Evolutionary conservation across 305 asterid species (phyloP), one percentile per base, ranked within the genome.

Genomic region (Caryopteris hybrid): DNA sequence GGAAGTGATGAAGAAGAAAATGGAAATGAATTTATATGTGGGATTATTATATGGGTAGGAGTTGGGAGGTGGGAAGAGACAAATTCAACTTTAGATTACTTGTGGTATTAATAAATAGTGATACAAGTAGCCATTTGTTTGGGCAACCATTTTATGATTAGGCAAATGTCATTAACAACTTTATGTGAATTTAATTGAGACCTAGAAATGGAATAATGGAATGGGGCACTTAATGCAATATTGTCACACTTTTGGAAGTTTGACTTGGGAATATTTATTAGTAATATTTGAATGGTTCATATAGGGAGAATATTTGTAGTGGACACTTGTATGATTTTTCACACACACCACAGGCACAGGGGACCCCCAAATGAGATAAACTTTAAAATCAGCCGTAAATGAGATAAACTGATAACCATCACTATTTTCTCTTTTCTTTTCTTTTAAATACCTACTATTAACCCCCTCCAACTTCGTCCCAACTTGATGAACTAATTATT

Each of bases 1-100:
- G 43, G 33, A 41, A 20, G 57, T 14, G 66, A 27, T 59, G 61
- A 50, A 34, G 25, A 59, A 38, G 27, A 17, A 31, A 33, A 31
- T 20, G 56, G 61, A 55, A 23, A 52, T 38, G 54, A 25, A 42
- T 57, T 22, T 74, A 38, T 76, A 42, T 68, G 69, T 43, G 64
- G 53, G 47, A 5, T 31, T 55, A 60, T 56, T 29, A 4, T 67
- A 46, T 27, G 43, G 74, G 75, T 77, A 22, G 80, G 54, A 58
- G 79, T 81, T 79, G 78, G 83, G 16, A 21, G 72, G 57, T 77
- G 75, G 75, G 58, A 64, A 17, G 50, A 50, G 77, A 14, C 66
- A 48, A 2, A 46, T 64, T 74, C 78, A 74, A 78, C 81, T 45
- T 52, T 21, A 13, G 60, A 50, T 75, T 68, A 68, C 66, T 73